Evolutionary conservation across 345 rosid genomes (phyloP).

Genomic region (Aquilaria sinensis): DNA sequence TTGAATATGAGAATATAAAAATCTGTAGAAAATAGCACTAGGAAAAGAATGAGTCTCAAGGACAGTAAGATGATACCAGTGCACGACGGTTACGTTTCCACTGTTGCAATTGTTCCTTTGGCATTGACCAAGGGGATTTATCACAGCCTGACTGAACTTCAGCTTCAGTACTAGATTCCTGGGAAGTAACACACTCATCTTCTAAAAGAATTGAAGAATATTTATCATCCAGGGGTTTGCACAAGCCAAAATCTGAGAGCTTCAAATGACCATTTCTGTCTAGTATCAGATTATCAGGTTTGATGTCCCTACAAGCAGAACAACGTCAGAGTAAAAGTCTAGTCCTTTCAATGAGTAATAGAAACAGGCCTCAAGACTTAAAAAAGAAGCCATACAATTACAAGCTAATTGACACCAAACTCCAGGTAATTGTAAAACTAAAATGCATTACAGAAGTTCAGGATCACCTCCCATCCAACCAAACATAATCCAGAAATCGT

Average conservation of each 20-base stretch:
- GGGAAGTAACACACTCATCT: slow-evolving; percentile 54
- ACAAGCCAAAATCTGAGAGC: slow-evolving; percentile 99
- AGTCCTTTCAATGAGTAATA: slow-evolving; percentile 1
- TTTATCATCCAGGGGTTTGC: slow-evolving; percentile 93
- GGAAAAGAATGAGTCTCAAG: not conserved
- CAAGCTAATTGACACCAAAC: not conserved
- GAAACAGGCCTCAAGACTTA: no score
- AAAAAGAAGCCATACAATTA: not conserved
- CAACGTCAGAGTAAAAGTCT: slow-evolving; percentile 15
- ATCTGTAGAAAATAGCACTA: not conserved
- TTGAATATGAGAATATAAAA: slow-evolving; percentile 3
- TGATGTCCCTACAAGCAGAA: slow-evolving; percentile 74
- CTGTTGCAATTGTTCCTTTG: slow-evolving; percentile 62
- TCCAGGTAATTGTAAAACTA: no score
- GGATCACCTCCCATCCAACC: not conserved
- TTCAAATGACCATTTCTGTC: slow-evolving; percentile 94
- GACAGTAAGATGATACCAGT: slow-evolving; percentile 46
- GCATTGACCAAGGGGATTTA: slow-evolving; percentile 79
- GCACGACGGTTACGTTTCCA: slow-evolving; percentile 98
- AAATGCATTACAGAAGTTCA: not conserved
- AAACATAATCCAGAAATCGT: slow-evolving; percentile 1
- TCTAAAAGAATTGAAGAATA: slow-evolving; percentile 77
- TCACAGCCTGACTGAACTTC: slow-evolving; percentile 31
- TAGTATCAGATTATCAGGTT: slow-evolving; percentile 93
- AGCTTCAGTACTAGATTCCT: slow-evolving; percentile 40